Evolutionary conservation across 2,329 filamentous ascomycete species (phyloP).

Genomic region (Verticillium nubilum): DNA sequence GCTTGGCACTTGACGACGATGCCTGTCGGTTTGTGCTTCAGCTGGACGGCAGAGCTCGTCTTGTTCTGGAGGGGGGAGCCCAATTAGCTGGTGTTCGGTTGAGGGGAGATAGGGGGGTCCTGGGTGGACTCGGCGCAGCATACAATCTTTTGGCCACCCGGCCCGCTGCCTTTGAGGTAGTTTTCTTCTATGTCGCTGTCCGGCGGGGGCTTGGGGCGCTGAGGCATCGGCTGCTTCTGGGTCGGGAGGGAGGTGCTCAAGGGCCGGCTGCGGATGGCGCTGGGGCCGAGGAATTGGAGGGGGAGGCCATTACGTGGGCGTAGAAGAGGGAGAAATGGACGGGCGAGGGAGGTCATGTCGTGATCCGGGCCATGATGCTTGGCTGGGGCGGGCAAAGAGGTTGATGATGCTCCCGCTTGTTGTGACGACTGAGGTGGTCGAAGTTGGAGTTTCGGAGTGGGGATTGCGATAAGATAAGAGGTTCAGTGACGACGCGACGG

Average conservation of each 20-base stretch:
- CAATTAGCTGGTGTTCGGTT: constrained; percentile 2
- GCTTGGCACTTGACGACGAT: constrained; percentile 92
- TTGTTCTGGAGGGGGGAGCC: constrained; percentile 64
- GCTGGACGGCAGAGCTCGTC: constrained; percentile 89
- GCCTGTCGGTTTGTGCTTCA: constrained; percentile 85
- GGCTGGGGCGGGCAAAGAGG: background rate
- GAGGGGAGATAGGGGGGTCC: too few relatives aligned
- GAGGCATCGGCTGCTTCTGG: constrained; percentile 60
- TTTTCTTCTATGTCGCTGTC: constrained; percentile 77
- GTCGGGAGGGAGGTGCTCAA: constrained; percentile 24
- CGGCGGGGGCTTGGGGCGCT: constrained; percentile 64
- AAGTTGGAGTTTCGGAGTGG: background rate
- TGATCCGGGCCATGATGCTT: constrained; percentile 5
- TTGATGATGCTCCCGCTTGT: background rate
- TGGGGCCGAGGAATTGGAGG: background rate
- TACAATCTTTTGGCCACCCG: constrained; percentile 94
- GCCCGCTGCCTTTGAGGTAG: constrained; percentile 87
- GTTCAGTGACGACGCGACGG: background rate
- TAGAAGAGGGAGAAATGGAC: background rate
- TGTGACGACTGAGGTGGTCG: background rate
- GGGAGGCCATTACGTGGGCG: background rate
- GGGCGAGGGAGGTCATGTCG: constrained; percentile 3
- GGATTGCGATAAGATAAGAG: constrained; percentile 1
- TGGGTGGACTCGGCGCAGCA: constrained; percentile 15
- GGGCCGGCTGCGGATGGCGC: constrained; percentile 6